Evolutionary conservation across 2,329 filamentous ascomycete species (phyloP).

Genomic region (Aspergillus sp.): DNA sequence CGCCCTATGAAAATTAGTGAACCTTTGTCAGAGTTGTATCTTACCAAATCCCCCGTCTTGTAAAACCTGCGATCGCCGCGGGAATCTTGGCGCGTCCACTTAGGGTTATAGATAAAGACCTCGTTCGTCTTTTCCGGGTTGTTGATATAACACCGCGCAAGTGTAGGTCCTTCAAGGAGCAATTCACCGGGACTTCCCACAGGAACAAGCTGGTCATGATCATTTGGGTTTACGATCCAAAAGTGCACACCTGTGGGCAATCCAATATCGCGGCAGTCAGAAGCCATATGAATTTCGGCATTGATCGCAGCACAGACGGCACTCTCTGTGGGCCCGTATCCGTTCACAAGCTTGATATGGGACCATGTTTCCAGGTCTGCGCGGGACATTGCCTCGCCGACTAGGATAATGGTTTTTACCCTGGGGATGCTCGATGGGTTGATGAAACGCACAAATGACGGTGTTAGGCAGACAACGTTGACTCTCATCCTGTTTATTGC

Average conservation of each 20-base stretch:
- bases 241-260: conserved; percentile 32
- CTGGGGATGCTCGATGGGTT: conserved; percentile 44
- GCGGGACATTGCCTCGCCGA: conserved; percentile 51
- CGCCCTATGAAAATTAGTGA: conserved; percentile 53
- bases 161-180: conserved; percentile 50
- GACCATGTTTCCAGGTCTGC: conserved; percentile 38
- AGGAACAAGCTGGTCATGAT: conserved; percentile 43
- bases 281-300: conserved; percentile 26
- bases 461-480: conserved; percentile 59
- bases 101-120: conserved; percentile 58
- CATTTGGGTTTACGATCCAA: conserved; percentile 42
- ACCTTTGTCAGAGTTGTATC: conserved; percentile 37
- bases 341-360: conserved; percentile 41
- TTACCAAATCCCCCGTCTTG: conserved; percentile 42
- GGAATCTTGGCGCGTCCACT: conserved; percentile 49
- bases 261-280: conserved; percentile 38
- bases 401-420: conserved; percentile 44
- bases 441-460: conserved; percentile 55
- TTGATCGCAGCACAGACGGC: conserved; percentile 39
- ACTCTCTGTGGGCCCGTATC: conserved; percentile 47
- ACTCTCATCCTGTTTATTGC: conserved; percentile 55
- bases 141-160: conserved; percentile 62
- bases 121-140: conserved; percentile 58
- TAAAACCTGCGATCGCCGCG: conserved; percentile 34
- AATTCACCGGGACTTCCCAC: conserved; percentile 41